Percentiles rank a stretch among this genome's conserved stretches.
These are phyloP conservation scores for Lipomyces lipofer DNA, from an alignment of 805 yeast species.

Conservation along the genomic window DNA sequence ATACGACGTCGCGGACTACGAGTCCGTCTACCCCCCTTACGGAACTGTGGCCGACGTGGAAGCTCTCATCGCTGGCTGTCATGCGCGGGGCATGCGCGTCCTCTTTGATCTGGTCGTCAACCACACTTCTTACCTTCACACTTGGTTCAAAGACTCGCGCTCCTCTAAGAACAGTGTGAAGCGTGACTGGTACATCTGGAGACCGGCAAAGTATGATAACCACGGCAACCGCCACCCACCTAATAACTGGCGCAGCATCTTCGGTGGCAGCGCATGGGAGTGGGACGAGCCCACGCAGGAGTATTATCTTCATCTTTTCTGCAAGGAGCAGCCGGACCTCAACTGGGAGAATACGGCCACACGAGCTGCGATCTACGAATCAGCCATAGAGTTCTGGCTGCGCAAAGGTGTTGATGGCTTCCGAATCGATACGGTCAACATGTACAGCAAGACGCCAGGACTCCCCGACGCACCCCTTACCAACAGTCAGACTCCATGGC, in stretches of 20 bases:
- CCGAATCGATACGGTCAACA: constrained; percentile 57
- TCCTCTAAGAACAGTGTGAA: constrained; percentile 53
- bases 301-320: constrained; percentile 57
- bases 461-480: constrained; percentile 53
- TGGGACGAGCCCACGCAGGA: constrained; percentile 56
- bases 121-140: constrained; percentile 50
- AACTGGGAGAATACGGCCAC: constrained; percentile 58
- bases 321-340: constrained; percentile 57
- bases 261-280: constrained; percentile 60
- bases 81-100: constrained; percentile 52
- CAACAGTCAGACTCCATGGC: constrained; percentile 46
- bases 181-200: constrained; percentile 66
- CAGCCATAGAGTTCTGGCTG: constrained; percentile 51
- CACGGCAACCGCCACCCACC: constrained; percentile 59
- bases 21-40: constrained; percentile 51
- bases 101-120: constrained; percentile 59
- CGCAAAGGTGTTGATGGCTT: constrained; percentile 60
- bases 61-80: constrained; percentile 48
- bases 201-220: constrained; percentile 51
- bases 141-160: constrained; percentile 58
- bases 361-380: constrained; percentile 45
- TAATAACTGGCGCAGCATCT: constrained; percentile 56
- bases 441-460: constrained; percentile 51
- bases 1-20: constrained; percentile 58
- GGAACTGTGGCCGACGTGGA: constrained; percentile 59